Conservation (phyloP, 805 yeast species). For the Teunomyces stri region DNA sequence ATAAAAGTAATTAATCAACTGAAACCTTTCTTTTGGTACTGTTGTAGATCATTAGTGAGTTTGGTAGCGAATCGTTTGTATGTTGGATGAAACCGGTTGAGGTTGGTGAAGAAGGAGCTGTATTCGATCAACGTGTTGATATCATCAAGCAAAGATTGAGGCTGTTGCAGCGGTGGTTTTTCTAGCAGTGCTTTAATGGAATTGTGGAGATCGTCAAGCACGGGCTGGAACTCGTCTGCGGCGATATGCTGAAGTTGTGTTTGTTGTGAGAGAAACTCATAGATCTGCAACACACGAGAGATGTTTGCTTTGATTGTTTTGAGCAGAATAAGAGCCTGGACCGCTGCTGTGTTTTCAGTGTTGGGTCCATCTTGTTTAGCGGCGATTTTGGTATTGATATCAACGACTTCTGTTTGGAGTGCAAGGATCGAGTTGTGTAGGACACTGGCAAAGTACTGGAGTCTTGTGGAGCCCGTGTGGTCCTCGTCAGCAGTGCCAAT, state of each 20-base stretch:
- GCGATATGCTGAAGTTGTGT: slow-evolving; percentile 6
- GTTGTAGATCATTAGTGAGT: slow-evolving; percentile 29
- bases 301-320: slow-evolving; percentile 47
- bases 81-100: slow-evolving; percentile 48
- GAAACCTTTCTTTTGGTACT: not conserved
- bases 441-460: slow-evolving; percentile 65
- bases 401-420: slow-evolving; percentile 33
- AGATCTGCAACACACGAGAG: slow-evolving; percentile 42
- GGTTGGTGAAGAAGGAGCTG: slow-evolving; percentile 51
- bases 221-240: slow-evolving; percentile 15
- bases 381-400: slow-evolving; percentile 7
- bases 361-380: slow-evolving; percentile 7
- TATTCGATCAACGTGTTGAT: slow-evolving; percentile 48
- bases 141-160: slow-evolving; percentile 37
- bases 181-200: slow-evolving; percentile 39
- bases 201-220: slow-evolving; percentile 37
- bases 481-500: slow-evolving; percentile 36
- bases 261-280: slow-evolving; percentile 26
- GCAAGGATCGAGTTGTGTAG: slow-evolving; percentile 57
- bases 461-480: slow-evolving; percentile 28
- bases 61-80: slow-evolving; percentile 53
- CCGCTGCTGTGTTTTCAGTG: slow-evolving; percentile 12
- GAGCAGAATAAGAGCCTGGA: slow-evolving; percentile 42
- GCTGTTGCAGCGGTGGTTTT: slow-evolving; percentile 24
- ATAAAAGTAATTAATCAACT: not conserved